A percentile compares a stretch with the other conserved stretches of the same genome.
These are phyloP conservation scores for Lecanoromycetidae sp. DNA, from an alignment of 2,329 filamentous ascomycete genomes.

Conservation along the genomic window DNA sequence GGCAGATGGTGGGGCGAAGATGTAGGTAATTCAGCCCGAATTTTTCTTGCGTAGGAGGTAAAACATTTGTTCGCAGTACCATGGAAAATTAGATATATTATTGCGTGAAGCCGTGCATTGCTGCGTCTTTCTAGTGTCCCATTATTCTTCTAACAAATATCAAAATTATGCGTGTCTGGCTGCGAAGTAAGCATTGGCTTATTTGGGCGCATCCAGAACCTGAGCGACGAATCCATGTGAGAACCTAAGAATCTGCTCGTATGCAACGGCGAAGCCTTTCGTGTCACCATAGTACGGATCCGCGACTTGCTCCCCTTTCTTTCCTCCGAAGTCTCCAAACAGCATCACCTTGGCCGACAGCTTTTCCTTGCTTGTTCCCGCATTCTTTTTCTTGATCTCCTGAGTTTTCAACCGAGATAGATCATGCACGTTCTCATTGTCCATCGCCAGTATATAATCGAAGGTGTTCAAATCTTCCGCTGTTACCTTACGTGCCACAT, in stretches of 20 bases:
- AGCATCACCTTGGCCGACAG: conserved; percentile 49
- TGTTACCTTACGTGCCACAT: conserved; percentile 62
- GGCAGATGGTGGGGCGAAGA: too few relatives aligned
- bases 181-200: too few relatives aligned
- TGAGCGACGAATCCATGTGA: conserved; percentile 61
- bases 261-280: conserved; percentile 71
- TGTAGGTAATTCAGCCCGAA: too few relatives aligned
- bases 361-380: conserved; percentile 23
- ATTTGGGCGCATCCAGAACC: conserved; percentile 37
- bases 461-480: conserved; percentile 68
- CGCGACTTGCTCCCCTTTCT: conserved; percentile 57
- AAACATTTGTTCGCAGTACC: too few relatives aligned
- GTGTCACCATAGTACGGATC: conserved; percentile 85
- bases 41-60: too few relatives aligned
- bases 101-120: too few relatives aligned
- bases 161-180: too few relatives aligned
- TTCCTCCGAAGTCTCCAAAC: conserved; percentile 70
- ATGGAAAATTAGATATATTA: too few relatives aligned
- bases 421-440: conserved; percentile 65
- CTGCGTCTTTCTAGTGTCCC: too few relatives aligned
- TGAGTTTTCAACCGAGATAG: conserved; percentile 47
- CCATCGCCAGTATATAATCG: conserved; percentile 94
- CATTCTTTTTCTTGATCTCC: conserved; percentile 38
- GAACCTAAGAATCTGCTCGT: conserved; percentile 68
- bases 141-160: too few relatives aligned